Evolutionary conservation across 2,329 filamentous ascomycete genomes (phyloP), one percentile per base, ranked within the genome.

Genomic region (Colletotrichum sp.): DNA sequence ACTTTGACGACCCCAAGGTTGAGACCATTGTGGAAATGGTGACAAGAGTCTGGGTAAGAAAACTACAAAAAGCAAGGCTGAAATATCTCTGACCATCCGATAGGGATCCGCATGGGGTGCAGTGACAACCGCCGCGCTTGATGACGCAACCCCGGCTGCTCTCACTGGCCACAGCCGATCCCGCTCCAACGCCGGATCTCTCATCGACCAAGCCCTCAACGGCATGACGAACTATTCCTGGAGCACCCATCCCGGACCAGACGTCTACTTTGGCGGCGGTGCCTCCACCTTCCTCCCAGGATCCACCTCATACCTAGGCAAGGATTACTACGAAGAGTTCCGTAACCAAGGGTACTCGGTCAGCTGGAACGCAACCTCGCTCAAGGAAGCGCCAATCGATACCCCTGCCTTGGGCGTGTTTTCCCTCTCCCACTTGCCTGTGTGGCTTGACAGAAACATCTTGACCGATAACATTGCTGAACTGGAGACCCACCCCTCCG

Each of bases 401-500:
- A 88, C 92, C 77, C 92, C 90, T 80, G 92, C 94, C 1, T 92
- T 98, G 2, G 95, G 95, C 52, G 92, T 98, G 80, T 98, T 97
- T 87, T 93, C 92, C 80, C 89, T 90, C 72, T 91, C 90, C 78
- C 94, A 95, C 84, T 90, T 98, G 82, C 93, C 94, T 55, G 95
- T 95, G 80, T 98, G 95, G 95, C 90, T 98, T 13, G 95, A 98
- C 85, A 92, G 95, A 78, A 96, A 97, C 80, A 89, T 98, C 79
- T 96, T 95, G 88, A 91, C 87, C 9, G 86, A 92, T 16, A 96
- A 96, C 85, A 87, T 96, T 22, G 86, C 89, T 79, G 88, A 84
- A 36, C 89, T 93, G 77, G 89, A 90, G 74, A 95, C 96, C 83
- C 89, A 93, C 79, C 95, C 95, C 1, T 88, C 90, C 13, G 95